Evolutionary conservation across 75 land plant genomes (phyloP), one percentile per base, ranked within the genome.

Genomic region (Picea glauca): DNA sequence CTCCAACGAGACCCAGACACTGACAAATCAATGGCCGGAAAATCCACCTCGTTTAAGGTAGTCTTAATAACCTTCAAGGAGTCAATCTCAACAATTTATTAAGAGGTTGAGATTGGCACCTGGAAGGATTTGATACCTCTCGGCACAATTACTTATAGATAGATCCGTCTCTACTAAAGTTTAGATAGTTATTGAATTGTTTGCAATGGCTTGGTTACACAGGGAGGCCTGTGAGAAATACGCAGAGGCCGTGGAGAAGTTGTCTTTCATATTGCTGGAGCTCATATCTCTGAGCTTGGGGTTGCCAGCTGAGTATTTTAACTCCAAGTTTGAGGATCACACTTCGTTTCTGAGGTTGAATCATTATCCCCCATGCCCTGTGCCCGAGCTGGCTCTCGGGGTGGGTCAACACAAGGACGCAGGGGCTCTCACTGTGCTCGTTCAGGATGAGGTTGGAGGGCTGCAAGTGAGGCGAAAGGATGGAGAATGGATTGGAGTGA

Each of bases 371-470:
- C 82, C 85, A 0, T 95, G 98, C 78, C 93, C 98, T 1, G 58
- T 14, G 5, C 96, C 98, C 2, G 78, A 93, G 57, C 76, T 95
- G 11, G 95, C 89, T 21, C 81, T 95, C 7, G 96, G 93, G 5
- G 93, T 93, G 65, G 89, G 91, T 35, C 85, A 89, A 8, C 98
- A 95, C 84, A 95, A 93, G 87, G 98, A 95, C 67, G 74, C 79
- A 8, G 89, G 90, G 0, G 96, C 81, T 13, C 72, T 93, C 35
- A 93, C 95, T 17, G 75, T 95, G 65, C 82, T 93, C 18, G 77
- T 84, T 23, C 98, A 93, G 40, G 84, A 86, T 62, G 89, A 89
- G 6, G 92, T 93, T 5, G 92, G 90, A 30, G 98, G 95, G 13
- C 82, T 93, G 54, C 95, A 91, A 43, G 86, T 87, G 58, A 72